Evolutionary conservation across 352 stramenopile genomes (phyloP).

Genomic region (Phytophthora sp.): DNA sequence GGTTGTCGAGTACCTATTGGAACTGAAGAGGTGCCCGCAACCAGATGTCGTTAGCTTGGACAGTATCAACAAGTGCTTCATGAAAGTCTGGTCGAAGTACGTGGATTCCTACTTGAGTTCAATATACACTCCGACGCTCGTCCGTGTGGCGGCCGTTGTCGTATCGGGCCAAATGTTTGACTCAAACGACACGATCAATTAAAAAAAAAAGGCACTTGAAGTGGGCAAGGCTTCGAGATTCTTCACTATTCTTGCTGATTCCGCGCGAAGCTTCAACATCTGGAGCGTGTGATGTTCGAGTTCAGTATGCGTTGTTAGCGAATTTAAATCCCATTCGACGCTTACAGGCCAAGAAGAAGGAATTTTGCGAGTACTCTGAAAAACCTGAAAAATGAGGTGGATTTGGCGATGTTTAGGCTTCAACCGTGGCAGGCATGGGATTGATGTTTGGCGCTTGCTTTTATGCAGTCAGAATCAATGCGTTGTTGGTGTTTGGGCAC

Average conservation of each 20-base stretch:
- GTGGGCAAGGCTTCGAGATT: constrained; percentile 38
- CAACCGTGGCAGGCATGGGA: constrained; percentile 19
- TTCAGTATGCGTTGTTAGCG: constrained; percentile 18
- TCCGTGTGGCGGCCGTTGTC: constrained; percentile 20
- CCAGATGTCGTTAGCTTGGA: background rate
- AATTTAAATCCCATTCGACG: background rate
- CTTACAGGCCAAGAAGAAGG: background rate
- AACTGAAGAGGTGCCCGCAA: background rate
- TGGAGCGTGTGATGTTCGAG: background rate
- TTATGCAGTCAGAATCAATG: constrained; percentile 47
- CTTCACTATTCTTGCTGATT: constrained; percentile 36
- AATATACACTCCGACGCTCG: background rate
- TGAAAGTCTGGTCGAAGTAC: constrained; percentile 3
- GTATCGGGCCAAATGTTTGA: background rate
- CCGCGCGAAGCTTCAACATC: background rate
- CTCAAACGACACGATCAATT: constrained; percentile 7
- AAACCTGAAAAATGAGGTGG: background rate
- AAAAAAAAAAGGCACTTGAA: constrained; percentile 13
- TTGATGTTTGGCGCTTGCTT: constrained; percentile 47
- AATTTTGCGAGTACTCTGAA: background rate
- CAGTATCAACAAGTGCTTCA: constrained; percentile 9
- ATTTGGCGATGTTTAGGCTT: constrained; percentile 1
- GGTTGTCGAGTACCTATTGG: constrained; percentile 19
- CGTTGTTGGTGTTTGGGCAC: constrained; percentile 33
- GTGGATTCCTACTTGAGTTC: background rate